Conservation (phyloP, 176 grass and related monocot species). For the Secale cereale region DNA sequence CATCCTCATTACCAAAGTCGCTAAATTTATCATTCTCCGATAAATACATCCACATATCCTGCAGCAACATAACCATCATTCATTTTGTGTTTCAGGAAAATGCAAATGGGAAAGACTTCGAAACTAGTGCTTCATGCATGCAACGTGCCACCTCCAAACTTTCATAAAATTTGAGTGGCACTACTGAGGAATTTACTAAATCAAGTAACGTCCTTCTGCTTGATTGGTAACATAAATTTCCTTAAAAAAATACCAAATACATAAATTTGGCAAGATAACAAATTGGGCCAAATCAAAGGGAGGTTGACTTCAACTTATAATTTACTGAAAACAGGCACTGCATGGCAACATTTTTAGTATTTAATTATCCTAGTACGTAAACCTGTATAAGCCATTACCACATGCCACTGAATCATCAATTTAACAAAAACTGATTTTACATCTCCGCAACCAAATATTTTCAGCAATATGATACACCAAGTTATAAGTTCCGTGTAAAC, state of each 20-base stretch:
- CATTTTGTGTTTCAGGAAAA: slow-evolving; percentile 15
- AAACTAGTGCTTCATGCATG: not conserved
- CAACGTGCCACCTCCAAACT: not conserved
- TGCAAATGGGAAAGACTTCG: not conserved
- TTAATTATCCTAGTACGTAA: not conserved
- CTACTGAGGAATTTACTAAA: not conserved
- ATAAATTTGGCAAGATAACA: not conserved
- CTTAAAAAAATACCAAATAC: not conserved
- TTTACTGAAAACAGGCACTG: not conserved
- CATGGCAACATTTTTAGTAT: not conserved
- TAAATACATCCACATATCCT: slow-evolving; percentile 99
- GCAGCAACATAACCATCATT: slow-evolving; percentile 31
- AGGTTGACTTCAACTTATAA: not conserved
- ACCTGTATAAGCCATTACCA: not conserved
- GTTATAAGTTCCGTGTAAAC: not conserved
- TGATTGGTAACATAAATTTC: not conserved
- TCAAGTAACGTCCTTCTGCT: not conserved
- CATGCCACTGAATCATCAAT: not conserved
- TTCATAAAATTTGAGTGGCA: not conserved
- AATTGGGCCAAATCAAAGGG: not conserved
- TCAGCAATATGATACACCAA: not conserved
- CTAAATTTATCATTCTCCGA: slow-evolving; percentile 87
- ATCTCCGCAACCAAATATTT: not conserved
- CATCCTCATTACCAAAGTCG: slow-evolving; percentile 76
- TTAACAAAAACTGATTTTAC: not conserved